A percentile compares a stretch with the other conserved stretches of the same genome.
phyloP scores from a whole-genome alignment of 1,284 basidiomycete genomes.

The Puccinia coronata region DNA sequence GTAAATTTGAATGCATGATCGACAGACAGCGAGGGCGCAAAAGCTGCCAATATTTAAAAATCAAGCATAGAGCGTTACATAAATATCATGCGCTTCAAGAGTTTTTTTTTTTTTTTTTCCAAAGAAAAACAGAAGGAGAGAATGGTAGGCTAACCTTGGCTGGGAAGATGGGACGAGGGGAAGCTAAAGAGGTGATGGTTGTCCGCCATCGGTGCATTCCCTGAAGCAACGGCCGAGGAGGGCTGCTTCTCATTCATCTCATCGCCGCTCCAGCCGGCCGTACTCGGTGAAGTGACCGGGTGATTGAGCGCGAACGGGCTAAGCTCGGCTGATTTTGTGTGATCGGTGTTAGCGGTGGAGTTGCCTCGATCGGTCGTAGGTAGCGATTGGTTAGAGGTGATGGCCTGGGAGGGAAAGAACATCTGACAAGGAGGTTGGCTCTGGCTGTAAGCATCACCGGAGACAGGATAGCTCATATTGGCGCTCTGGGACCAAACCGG shows the following conservation, averaged over 20 bases:
- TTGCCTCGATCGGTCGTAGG: conserved; percentile 11
- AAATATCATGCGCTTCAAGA: neutral
- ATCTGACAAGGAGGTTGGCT: neutral
- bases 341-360: conserved; percentile 3
- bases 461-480: neutral
- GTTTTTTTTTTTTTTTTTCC: neutral
- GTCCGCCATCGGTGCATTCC: conserved; percentile 3
- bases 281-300: conserved; percentile 13
- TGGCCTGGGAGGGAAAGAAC: conserved; percentile 15
- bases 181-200: conserved; percentile 14
- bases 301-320: conserved; percentile 16
- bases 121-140: neutral
- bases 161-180: neutral
- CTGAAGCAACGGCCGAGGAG: neutral
- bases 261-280: conserved; percentile 23
- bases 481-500: neutral
- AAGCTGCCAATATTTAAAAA: too few species aligned
- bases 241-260: conserved; percentile 17
- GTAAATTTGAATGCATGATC: conserved; percentile 9
- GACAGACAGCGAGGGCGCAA: neutral
- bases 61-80: neutral
- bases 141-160: conserved; percentile 15
- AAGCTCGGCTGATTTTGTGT: conserved; percentile 8
- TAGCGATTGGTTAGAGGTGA: neutral
- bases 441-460: conserved; percentile 6